phyloP scores from a whole-genome alignment of 169 alveolate genomes.

The Eimeria falciformis region DNA sequence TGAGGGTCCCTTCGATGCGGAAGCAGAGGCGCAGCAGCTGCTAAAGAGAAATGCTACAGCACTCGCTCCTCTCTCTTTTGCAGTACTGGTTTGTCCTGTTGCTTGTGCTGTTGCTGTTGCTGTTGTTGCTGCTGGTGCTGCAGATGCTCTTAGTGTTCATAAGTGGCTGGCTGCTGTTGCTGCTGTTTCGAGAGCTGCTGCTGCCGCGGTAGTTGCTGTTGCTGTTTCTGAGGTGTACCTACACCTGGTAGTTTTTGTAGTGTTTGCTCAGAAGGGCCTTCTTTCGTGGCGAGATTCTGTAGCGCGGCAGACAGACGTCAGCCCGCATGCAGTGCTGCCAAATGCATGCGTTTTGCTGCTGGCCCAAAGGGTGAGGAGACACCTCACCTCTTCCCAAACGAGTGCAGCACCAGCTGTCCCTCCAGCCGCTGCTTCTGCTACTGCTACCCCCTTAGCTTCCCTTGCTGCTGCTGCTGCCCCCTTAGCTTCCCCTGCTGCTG shows the following conservation, averaged over 20 bases:
- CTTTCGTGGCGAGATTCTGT: slow-evolving; percentile 65
- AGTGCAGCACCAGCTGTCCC: background rate
- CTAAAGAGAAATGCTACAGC: slow-evolving; percentile 66
- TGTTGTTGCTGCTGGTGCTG: background rate
- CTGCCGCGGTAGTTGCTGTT: slow-evolving; percentile 6
- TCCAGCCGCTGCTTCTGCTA: background rate
- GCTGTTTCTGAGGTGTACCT: slow-evolving; percentile 19
- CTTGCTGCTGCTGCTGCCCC: background rate
- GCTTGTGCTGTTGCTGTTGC: background rate
- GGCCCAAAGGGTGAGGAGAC: slow-evolving; percentile 63
- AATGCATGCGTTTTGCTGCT: slow-evolving; percentile 62
- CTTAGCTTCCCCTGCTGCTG: slow-evolving; percentile 6
- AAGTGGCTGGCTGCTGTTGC: slow-evolving; percentile 27
- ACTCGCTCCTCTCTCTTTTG: slow-evolving; percentile 71
- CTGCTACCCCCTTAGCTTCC: background rate
- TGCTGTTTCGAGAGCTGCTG: background rate
- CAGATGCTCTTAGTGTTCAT: too few species aligned
- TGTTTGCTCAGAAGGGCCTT: slow-evolving; percentile 47
- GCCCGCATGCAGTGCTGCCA: slow-evolving; percentile 65
- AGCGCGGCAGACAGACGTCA: slow-evolving; percentile 63
- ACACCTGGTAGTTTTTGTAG: background rate
- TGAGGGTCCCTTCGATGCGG: slow-evolving; percentile 74
- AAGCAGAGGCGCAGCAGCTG: slow-evolving; percentile 59
- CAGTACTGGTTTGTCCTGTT: slow-evolving; percentile 58
- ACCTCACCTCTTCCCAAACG: background rate